Evolutionary conservation across 179 eudicot genomes (phyloP).

Genomic region (Beta lomatogona): DNA sequence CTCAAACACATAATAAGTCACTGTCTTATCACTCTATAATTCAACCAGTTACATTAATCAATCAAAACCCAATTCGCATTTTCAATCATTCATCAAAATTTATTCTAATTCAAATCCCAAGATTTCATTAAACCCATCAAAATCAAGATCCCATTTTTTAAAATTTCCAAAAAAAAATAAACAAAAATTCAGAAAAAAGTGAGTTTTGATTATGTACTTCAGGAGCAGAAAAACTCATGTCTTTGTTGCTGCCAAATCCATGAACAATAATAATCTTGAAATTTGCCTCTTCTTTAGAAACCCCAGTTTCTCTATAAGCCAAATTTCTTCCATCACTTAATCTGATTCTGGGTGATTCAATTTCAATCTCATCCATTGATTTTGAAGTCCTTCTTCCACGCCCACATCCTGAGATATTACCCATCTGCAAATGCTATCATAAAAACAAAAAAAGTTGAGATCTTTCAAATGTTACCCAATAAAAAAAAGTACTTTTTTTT

Average conservation of each 20-base stretch:
- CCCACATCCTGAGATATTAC: slow-evolving; percentile 47
- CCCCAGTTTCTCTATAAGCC: slow-evolving; percentile 69
- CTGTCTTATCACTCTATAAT: slow-evolving; percentile 13
- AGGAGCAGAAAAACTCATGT: slow-evolving; percentile 51
- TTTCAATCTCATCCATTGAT: slow-evolving; percentile 41
- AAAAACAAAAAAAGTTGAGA: not conserved
- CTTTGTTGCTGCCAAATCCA: slow-evolving; percentile 63
- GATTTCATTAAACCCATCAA: not conserved
- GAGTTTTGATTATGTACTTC: slow-evolving; percentile 36
- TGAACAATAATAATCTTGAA: slow-evolving; percentile 60
- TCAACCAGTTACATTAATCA: not conserved
- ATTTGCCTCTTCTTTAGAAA: slow-evolving; percentile 46
- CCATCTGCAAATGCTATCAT: slow-evolving; percentile 39
- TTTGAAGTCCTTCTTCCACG: slow-evolving; percentile 36
- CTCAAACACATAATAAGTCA: not conserved
- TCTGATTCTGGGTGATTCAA: slow-evolving; percentile 44
- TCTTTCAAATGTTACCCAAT: not conserved
- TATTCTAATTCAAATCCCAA: not conserved
- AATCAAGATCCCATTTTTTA: not conserved
- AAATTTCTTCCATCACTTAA: slow-evolving; percentile 64
- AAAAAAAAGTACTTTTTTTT: not conserved
- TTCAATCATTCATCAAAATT: not conserved
- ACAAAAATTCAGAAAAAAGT: not conserved
- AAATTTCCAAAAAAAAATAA: not conserved
- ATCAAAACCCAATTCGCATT: slow-evolving; percentile 4